phyloP scores from a whole-genome alignment of 2,329 filamentous ascomycete species.

The Alternaria novae-zelandiae region DNA sequence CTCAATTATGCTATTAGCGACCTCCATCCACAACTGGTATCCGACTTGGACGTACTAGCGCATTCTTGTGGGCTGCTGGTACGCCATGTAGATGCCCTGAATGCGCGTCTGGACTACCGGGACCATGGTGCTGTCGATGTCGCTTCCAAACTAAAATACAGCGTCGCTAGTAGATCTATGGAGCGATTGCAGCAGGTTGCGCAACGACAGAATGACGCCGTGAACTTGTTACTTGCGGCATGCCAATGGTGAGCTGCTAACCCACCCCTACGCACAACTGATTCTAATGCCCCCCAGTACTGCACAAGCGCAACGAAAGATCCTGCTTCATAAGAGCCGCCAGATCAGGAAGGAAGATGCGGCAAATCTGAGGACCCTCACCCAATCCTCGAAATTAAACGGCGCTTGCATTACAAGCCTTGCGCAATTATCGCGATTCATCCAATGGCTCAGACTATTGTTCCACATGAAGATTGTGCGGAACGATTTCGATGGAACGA shows the following conservation, averaged over 20 bases:
- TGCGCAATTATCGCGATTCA: conserved; percentile 39
- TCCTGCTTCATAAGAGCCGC: conserved; percentile 44
- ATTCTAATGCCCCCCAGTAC: conserved; percentile 37
- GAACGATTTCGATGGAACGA: conserved; percentile 17
- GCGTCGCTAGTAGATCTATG: conserved; percentile 40
- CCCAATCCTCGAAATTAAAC: conserved; percentile 38
- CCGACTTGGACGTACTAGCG: conserved; percentile 43
- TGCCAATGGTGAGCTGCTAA: conserved; percentile 35
- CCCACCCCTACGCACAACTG: neutral
- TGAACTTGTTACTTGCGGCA: conserved; percentile 38
- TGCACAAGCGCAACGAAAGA: conserved; percentile 47
- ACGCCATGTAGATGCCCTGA: conserved; percentile 36
- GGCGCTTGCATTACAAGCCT: conserved; percentile 36
- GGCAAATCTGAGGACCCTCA: conserved; percentile 36
- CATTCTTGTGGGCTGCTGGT: conserved; percentile 39
- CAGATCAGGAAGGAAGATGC: conserved; percentile 44
- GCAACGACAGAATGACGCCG: conserved; percentile 43
- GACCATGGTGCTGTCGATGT: conserved; percentile 42
- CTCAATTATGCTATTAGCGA: conserved; percentile 42
- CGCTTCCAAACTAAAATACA: conserved; percentile 42
- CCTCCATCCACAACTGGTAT: conserved; percentile 44
- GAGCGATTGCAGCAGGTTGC: conserved; percentile 39
- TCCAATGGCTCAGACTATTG: conserved; percentile 41
- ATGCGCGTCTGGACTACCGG: conserved; percentile 34
- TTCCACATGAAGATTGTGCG: conserved; percentile 37